These are phyloP conservation scores for Ordospora colligata DNA, from an alignment of 371 early-diverging fungal genomes.

Conservation along the genomic window DNA sequence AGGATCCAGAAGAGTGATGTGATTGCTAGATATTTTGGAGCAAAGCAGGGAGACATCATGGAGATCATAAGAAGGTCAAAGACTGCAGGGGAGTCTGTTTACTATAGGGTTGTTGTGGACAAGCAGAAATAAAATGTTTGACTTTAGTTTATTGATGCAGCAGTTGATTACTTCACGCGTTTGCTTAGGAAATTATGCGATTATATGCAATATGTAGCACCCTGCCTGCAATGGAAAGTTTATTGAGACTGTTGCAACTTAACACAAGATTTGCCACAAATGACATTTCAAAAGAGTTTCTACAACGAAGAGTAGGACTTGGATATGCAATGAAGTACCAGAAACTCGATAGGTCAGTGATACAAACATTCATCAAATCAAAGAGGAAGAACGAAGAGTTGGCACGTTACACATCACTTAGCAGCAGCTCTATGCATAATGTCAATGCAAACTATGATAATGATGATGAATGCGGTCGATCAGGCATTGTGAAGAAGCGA, in stretches of 20 bases:
- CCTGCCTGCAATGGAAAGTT: not conserved
- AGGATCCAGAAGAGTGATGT: slow-evolving; percentile 81
- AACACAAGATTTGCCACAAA: slow-evolving; percentile 26
- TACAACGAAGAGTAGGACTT: slow-evolving; percentile 21
- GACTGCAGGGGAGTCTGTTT: slow-evolving; percentile 87
- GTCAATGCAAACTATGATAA: too few species aligned
- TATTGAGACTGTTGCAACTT: not conserved
- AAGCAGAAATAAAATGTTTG: slow-evolving; percentile 6
- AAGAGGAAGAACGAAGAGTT: not conserved
- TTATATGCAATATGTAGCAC: not conserved
- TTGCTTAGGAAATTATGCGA: too few species aligned
- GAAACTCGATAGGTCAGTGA: not conserved
- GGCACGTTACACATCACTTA: too few species aligned
- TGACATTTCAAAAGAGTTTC: slow-evolving; percentile 1
- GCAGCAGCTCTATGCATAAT: too few species aligned
- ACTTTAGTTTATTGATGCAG: not conserved
- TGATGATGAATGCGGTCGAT: too few species aligned
- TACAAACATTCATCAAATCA: not conserved
- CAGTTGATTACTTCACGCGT: too few species aligned
- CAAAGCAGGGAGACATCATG: slow-evolving; percentile 85
- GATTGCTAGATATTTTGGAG: slow-evolving; percentile 87
- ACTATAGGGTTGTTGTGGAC: slow-evolving; percentile 68
- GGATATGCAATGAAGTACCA: slow-evolving; percentile 19
- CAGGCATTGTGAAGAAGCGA: too few species aligned
- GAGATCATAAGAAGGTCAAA: slow-evolving; percentile 85